phyloP scores from a whole-genome alignment of 1,284 basidiomycete species.

The Psilocybe mexicana region DNA sequence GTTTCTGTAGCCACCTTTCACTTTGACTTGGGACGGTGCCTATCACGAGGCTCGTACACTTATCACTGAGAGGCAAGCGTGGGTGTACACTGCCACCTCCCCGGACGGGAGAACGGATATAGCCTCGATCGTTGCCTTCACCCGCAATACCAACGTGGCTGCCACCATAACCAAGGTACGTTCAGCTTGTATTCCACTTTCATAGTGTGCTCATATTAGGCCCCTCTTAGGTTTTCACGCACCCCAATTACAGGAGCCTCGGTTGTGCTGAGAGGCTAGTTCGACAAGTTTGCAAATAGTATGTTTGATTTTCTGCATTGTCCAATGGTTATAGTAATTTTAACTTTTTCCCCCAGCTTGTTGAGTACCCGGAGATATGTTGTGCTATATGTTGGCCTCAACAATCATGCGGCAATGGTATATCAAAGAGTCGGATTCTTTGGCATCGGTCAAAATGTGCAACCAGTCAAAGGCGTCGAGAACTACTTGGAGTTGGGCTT shows the following conservation, averaged over 20 bases:
- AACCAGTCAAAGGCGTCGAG: constrained; percentile 44
- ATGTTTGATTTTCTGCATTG: constrained; percentile 23
- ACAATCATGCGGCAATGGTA: constrained; percentile 56
- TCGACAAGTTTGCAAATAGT: constrained; percentile 51
- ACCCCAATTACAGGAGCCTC: constrained; percentile 45
- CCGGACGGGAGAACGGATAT: constrained; percentile 33
- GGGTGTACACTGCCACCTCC: constrained; percentile 54
- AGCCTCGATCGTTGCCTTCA: constrained; percentile 66
- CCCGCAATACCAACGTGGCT: constrained; percentile 50
- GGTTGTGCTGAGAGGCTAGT: constrained; percentile 62
- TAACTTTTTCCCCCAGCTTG: neutral
- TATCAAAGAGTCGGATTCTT: constrained; percentile 63
- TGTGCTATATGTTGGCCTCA: constrained; percentile 33
- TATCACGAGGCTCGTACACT: constrained; percentile 50
- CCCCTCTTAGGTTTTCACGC: constrained; percentile 52
- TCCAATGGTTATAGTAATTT: neutral
- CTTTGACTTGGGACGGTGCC: constrained; percentile 43
- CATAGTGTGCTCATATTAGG: neutral
- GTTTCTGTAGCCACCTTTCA: constrained; percentile 51
- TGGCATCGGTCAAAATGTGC: constrained; percentile 40
- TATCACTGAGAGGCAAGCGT: constrained; percentile 50
- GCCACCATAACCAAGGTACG: constrained; percentile 68
- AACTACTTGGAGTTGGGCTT: constrained; percentile 66
- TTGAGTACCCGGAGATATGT: constrained; percentile 15
- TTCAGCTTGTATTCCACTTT: constrained; percentile 22